Conservation (phyloP, 371 early-diverging fungal genomes). For the Ordospora colligata region DNA sequence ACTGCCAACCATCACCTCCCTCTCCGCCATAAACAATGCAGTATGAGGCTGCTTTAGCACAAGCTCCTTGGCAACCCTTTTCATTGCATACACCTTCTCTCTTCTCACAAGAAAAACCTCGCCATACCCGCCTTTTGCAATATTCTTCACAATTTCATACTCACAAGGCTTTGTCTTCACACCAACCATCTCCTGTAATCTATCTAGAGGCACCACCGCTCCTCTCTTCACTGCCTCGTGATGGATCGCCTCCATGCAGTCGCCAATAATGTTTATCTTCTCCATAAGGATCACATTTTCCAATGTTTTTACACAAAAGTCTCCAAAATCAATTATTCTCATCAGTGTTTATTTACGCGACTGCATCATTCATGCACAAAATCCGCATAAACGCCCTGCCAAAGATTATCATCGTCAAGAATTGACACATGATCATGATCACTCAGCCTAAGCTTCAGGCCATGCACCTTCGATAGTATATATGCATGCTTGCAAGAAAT, state of each 20-base stretch:
- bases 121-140: slow-evolving; percentile 81
- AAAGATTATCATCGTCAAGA: slow-evolving; percentile 6
- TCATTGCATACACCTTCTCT: slow-evolving; percentile 78
- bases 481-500: slow-evolving; percentile 34
- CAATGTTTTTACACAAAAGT: slow-evolving; percentile 10
- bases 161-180: slow-evolving; percentile 61
- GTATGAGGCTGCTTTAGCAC: slow-evolving; percentile 65
- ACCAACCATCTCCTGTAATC: slow-evolving; percentile 6
- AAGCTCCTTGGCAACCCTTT: slow-evolving; percentile 74
- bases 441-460: slow-evolving; percentile 2
- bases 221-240: not conserved
- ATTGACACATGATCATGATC: slow-evolving; percentile 12
- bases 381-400: slow-evolving; percentile 6
- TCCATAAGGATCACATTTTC: slow-evolving; percentile 7
- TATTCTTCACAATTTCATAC: slow-evolving; percentile 72
- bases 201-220: not conserved
- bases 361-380: not conserved
- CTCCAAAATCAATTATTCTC: not conserved
- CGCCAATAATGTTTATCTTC: slow-evolving; percentile 18
- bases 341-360: not conserved
- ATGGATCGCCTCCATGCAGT: slow-evolving; percentile 29
- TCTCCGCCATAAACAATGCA: slow-evolving; percentile 62
- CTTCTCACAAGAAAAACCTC: slow-evolving; percentile 65
- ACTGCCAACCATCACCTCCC: slow-evolving; percentile 52
- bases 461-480: slow-evolving; percentile 11